These are phyloP conservation scores for Penicillium vulpinum DNA, from an alignment of 2,329 filamentous ascomycete genomes.

Conservation along the genomic window DNA sequence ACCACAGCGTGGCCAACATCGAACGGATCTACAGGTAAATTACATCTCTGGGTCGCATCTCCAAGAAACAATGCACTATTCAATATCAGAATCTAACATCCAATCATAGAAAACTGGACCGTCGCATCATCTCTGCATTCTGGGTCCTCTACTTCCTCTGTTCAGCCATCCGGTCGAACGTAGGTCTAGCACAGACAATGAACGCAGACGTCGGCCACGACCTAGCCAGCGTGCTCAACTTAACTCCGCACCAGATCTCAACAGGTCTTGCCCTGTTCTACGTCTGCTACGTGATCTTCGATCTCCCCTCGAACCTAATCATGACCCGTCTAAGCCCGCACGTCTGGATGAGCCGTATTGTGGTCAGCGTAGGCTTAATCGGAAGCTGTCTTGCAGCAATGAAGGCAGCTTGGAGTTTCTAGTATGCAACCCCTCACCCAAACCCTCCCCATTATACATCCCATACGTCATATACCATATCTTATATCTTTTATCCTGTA, in stretches of 20 bases:
- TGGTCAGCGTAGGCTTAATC: constrained; percentile 81
- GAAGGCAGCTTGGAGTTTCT: constrained; percentile 78
- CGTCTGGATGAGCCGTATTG: constrained; percentile 89
- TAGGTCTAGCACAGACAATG: constrained; percentile 94
- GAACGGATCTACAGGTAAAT: constrained; percentile 42
- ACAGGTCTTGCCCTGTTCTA: constrained; percentile 87
- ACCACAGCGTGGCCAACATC: constrained; percentile 35
- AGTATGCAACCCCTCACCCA: constrained; percentile 49
- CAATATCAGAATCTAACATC: not conserved
- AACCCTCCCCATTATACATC: not conserved
- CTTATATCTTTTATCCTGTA: not conserved
- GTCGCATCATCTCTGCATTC: constrained; percentile 69
- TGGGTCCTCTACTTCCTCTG: constrained; percentile 91
- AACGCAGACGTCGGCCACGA: constrained; percentile 71
- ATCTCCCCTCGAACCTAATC: constrained; percentile 81
- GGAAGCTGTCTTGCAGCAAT: constrained; percentile 82
- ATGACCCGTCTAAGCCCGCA: constrained; percentile 84
- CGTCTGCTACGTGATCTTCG: constrained; percentile 86
- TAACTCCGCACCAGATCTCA: constrained; percentile 75
- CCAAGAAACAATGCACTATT: not conserved
- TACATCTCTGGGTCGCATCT: too few species aligned
- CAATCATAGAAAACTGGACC: constrained; percentile 54
- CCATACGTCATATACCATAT: too few species aligned
- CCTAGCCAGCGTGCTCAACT: constrained; percentile 67
- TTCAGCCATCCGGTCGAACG: constrained; percentile 87